phyloP scores from a whole-genome alignment of 1,284 basidiomycete species.

The Pseudozyma tsukubaensis region DNA sequence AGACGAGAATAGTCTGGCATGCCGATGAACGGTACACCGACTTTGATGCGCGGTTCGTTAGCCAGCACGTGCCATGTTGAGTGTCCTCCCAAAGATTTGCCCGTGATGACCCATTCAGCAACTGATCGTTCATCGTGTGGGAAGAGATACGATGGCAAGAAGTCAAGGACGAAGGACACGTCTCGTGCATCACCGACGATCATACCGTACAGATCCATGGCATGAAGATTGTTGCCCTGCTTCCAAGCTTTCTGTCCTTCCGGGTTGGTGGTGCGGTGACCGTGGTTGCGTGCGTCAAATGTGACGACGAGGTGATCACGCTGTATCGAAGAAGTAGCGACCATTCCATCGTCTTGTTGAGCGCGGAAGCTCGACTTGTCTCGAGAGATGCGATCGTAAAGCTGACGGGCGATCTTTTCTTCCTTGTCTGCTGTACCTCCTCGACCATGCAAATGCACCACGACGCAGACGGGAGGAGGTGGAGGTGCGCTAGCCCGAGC shows the following conservation, averaged over 20 bases:
- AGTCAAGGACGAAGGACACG: conserved; percentile 82
- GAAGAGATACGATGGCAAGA: conserved; percentile 81
- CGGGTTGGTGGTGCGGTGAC: conserved; percentile 63
- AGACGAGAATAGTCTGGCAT: conserved; percentile 77
- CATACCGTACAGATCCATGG: conserved; percentile 69
- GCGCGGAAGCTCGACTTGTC: conserved; percentile 20
- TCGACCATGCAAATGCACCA: conserved; percentile 65
- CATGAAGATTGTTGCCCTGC: conserved; percentile 63
- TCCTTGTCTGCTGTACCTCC: conserved; percentile 60
- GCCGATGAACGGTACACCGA: conserved; percentile 80
- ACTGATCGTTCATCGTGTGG: conserved; percentile 77
- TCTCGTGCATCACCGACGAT: conserved; percentile 78
- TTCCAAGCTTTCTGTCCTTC: conserved; percentile 67
- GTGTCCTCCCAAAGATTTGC: conserved; percentile 82
- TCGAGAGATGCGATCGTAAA: conserved; percentile 53
- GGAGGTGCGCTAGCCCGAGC: conserved; percentile 47
- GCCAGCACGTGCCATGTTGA: conserved; percentile 78
- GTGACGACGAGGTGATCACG: conserved; percentile 66
- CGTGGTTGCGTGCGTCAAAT: conserved; percentile 70
- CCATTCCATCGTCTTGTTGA: conserved; percentile 23
- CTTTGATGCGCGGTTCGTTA: conserved; percentile 75
- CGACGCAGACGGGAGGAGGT: conserved; percentile 58
- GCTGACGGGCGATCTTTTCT: conserved; percentile 57
- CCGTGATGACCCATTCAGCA: conserved; percentile 76
- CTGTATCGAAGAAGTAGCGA: conserved; percentile 21